These are phyloP conservation scores for Lachnellula arida DNA, from an alignment of 2,329 filamentous ascomycete genomes.

Conservation along the genomic window DNA sequence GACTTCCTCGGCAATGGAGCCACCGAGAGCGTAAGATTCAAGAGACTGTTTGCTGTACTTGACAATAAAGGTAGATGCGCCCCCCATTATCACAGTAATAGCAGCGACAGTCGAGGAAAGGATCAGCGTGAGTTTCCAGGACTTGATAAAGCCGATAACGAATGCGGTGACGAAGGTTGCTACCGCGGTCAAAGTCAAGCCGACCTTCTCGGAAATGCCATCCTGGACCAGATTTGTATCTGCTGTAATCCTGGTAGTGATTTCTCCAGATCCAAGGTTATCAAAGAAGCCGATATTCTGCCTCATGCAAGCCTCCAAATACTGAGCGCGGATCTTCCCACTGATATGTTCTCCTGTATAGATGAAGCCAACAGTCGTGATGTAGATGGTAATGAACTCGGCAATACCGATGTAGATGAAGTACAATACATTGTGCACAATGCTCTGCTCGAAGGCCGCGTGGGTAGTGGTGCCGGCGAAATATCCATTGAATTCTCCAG, in stretches of 20 bases:
- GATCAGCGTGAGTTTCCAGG: constrained; percentile 91
- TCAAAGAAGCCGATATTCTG: constrained; percentile 95
- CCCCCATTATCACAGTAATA: constrained; percentile 71
- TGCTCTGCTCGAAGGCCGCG: constrained; percentile 52
- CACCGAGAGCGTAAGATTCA: constrained; percentile 75
- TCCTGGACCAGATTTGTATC: constrained; percentile 93
- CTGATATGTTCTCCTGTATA: constrained; percentile 78
- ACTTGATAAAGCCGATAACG: constrained; percentile 83
- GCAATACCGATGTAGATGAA: constrained; percentile 81
- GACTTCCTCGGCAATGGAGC: constrained; percentile 88
- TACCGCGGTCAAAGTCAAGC: constrained; percentile 68
- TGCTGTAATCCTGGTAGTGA: constrained; percentile 89
- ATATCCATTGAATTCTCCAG: constrained; percentile 60
- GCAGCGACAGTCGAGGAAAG: constrained; percentile 76
- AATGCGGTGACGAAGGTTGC: constrained; percentile 86
- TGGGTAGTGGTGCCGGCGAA: constrained; percentile 48
- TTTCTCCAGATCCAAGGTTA: constrained; percentile 85
- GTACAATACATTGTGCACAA: constrained; percentile 67
- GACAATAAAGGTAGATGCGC: constrained; percentile 68
- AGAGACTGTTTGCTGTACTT: constrained; percentile 76
- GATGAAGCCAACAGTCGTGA: constrained; percentile 84
- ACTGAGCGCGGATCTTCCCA: constrained; percentile 74
- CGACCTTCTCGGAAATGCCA: constrained; percentile 86
- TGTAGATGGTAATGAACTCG: constrained; percentile 72
- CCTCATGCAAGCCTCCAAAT: constrained; percentile 75